phyloP scores from a whole-genome alignment of 345 rosid species.

The Aquilaria malaccensis region DNA sequence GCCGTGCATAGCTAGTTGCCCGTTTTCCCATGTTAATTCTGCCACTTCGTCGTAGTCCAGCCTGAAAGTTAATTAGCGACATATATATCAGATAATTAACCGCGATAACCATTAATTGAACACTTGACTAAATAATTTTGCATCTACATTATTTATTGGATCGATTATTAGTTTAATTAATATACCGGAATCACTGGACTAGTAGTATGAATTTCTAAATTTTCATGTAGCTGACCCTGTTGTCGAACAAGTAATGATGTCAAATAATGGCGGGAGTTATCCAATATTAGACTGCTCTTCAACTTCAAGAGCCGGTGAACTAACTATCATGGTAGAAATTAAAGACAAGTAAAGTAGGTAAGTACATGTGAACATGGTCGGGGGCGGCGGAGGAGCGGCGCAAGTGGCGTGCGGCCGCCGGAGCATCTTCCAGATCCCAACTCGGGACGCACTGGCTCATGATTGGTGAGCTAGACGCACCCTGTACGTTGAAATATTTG shows the following conservation, averaged over 20 bases:
- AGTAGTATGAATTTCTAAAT: no score
- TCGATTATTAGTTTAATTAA: no score
- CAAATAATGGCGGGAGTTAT: neutral
- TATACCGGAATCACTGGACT: no score
- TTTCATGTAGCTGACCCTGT: no score
- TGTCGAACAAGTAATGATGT: no score
- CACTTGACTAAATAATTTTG: no score
- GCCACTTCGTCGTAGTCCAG: slow-evolving; percentile 72
- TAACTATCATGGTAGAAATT: neutral
- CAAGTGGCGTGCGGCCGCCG: slow-evolving; percentile 17
- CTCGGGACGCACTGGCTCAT: slow-evolving; percentile 93
- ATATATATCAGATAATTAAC: neutral
- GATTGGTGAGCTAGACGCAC: neutral
- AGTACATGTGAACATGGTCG: slow-evolving; percentile 41
- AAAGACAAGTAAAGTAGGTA: neutral
- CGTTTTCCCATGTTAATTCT: slow-evolving; percentile 96
- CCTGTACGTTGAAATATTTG: neutral
- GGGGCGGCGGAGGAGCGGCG: slow-evolving; percentile 32
- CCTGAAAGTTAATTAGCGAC: slow-evolving; percentile 30
- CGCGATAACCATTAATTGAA: no score
- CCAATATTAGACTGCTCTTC: neutral
- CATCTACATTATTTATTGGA: no score
- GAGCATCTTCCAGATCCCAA: slow-evolving; percentile 51
- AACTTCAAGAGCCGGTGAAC: no score
- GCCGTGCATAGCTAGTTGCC: slow-evolving; percentile 75